Evolutionary conservation across 768 basidiomycete species (phyloP), one percentile per base, ranked within the genome.

Genomic region (Kwoniella heveanensis): DNA sequence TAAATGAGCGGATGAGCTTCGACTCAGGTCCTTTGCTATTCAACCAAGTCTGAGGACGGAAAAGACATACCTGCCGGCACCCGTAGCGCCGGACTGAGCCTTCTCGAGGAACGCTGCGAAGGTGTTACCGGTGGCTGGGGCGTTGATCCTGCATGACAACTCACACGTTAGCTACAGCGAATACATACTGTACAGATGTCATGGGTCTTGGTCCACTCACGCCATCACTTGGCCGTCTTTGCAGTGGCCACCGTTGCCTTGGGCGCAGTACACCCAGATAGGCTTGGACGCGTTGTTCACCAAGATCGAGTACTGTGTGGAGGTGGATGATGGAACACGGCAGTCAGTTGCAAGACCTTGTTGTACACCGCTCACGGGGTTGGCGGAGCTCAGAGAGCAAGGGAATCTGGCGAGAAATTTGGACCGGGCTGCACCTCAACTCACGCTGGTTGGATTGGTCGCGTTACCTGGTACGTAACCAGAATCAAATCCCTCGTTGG

Each of bases 231-330:
- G 61, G 7, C 65, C 65, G 24, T 30, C 46, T 32, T 54, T 22
- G 48, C 65, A 66, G 39, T 66, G 65, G 13, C 29, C 21, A 4
- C 32, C 65, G 27, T 44, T 52, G 10, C 39, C 39, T 44, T 44
- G 39, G 0, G 37, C 58, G 27, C 67, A 68, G 53, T 60, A 64
- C 2, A 59, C 59, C 67, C 67, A 68, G 29, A 64, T 59, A 2
- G 67, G 67, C 29, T 37, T 60, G 32, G 62, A 60, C 29, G 37
- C 51, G 47, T 68, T 65, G 25, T 44, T 44, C 10, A 68, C 57
- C n/a, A 60, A 26, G 52, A 68, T 60, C 8, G 62, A 49, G 54
- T 60, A 64, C 67, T 68, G 53, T 25, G n/a, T n/a, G n/a, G n/a
- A n/a, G 21, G 12, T 51, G 25, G 24, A 19, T 7, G 19, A 48